Base-by-base conservation (phyloP, 2,329 filamentous ascomycete genomes). In the Tolypocladium guangdongense region DNA sequence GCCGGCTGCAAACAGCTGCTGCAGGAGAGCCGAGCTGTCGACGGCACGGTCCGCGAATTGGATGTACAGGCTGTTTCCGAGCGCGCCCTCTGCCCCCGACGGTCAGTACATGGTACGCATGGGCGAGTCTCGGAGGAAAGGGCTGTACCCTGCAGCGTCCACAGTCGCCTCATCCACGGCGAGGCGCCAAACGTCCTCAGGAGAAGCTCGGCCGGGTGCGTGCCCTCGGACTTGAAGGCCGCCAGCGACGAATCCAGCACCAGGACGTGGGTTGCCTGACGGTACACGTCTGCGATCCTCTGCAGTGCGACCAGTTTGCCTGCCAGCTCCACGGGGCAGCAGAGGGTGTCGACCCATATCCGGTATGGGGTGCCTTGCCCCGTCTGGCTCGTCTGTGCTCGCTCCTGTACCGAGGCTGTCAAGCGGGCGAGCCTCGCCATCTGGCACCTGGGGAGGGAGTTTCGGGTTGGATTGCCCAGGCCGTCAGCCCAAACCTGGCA, bases 81-180 rank as follows among this genome's bases (percentile, higher is more conserved):
- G 59, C 4, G 62, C 62, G 20, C 65, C 70, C 60, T 72, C 70
- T 63, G 27, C 12, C 18, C 2, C 12, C 6, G 27, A 12, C 10
- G 7, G 41, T 47, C 18, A 52, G 50, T 8, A 30, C 18, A 18
- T 30, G 1, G 5, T 20, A 18, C 32, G 8, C 7, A 7, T 10
- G 2, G 10, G 14, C 11, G 14, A 16, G 10, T 3, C 1, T 14
- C 22, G 18, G 2, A 30, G 6, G 11, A n/a, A 38, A 37, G 8
- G 1, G 8, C 7, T 2, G 8, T 32, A 58, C 62, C 61, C 58
- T 72, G 70, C 16, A 72, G 60, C 0, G 71, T 73, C 71, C 70
- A 73, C 2, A 71, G 59, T 6, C 70, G 59, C 46, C 68, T 62
- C 59, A 71, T 68, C 70, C 71, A 73, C 22, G 63, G 59, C 4